phyloP scores from a whole-genome alignment of 2,329 filamentous ascomycete species.

The Domatiomyces globalis region DNA sequence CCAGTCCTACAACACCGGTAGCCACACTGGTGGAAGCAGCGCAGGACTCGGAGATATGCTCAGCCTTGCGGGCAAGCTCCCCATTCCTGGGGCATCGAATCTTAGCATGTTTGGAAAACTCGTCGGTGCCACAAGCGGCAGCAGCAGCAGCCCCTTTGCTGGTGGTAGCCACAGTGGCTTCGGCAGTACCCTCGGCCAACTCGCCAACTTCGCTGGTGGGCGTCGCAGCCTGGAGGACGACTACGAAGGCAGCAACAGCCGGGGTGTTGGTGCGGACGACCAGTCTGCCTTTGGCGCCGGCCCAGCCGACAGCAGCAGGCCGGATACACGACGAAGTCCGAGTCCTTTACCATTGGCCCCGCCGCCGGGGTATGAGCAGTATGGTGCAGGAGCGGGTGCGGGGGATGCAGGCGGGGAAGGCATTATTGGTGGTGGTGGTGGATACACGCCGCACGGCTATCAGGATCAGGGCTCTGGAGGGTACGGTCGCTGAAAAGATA shows the following conservation, averaged over 20 bases:
- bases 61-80: slow-evolving; percentile 14
- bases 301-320: neutral
- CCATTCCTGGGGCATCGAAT: slow-evolving; percentile 12
- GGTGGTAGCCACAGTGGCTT: slow-evolving; percentile 8
- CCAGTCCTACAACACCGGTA: slow-evolving; percentile 4
- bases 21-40: slow-evolving; percentile 4
- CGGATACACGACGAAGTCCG: slow-evolving; percentile 5
- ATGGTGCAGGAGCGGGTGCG: slow-evolving; percentile 3
- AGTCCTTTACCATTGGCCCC: slow-evolving; percentile 11
- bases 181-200: neutral
- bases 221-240: neutral
- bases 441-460: neutral
- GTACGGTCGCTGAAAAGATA: neutral
- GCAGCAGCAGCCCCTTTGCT: slow-evolving; percentile 8
- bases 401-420: neutral
- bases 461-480: neutral
- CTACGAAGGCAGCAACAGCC: neutral
- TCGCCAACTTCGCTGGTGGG: neutral
- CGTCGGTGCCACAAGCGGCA: slow-evolving; percentile 6
- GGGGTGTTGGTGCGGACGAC: neutral
- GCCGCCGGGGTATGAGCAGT: slow-evolving; percentile 12
- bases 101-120: slow-evolving; percentile 17
- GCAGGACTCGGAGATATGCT: slow-evolving; percentile 13
- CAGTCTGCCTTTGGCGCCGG: neutral
- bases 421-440: too few relatives aligned